Base-by-base conservation (phyloP, 2,329 filamentous ascomycete species). In the Penicillium sp. region DNA sequence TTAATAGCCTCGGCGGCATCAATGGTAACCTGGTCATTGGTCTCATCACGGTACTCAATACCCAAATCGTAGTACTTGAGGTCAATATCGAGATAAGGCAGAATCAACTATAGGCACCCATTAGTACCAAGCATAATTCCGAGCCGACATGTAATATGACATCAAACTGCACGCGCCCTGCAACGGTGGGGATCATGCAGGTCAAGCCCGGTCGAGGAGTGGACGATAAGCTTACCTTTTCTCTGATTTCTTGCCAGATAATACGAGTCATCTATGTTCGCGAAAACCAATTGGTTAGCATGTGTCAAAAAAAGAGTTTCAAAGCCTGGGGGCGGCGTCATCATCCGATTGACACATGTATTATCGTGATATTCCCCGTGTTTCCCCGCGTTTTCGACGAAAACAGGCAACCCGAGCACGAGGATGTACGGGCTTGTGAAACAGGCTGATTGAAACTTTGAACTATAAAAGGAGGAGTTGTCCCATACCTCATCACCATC, bases 231-330 rank as follows among this genome's bases (percentile, higher is more conserved):
- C 73, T 64, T 73, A 84, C 82, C 73, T 95, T 96, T 81, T 97
- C 90, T 85, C 97, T 97, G 85, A 99, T 99, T 78, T 90, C 87
- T 82, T 97, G 83, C 94, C 94, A 99, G 82, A 99, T 99, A 76
- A 99, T 92, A 71, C 94, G 85, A 70, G 94, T 99, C 94, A 97
- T 97, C 87, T 92, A 72, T 61, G 27, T 46, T 29, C 51, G 31
- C 41, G 38, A 58, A 52, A 43, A 60, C 49, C 11, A 48, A 46
- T 43, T 58, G 38, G 57, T 71, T 61, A 70, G 65, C 58, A 58
- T 59, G 53, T 64, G 63, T 34, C 39, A 25, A 49, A 7, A 7
- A 15, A 48, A 21, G 31, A 55, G 47, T 33, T 21, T 38, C n/a
- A 25, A 55, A 21, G 39, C 40, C 40, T 23, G 36, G 27, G 25